These are phyloP conservation scores for Russula sp. DNA, from an alignment of 768 basidiomycete genomes.

Conservation along the genomic window DNA sequence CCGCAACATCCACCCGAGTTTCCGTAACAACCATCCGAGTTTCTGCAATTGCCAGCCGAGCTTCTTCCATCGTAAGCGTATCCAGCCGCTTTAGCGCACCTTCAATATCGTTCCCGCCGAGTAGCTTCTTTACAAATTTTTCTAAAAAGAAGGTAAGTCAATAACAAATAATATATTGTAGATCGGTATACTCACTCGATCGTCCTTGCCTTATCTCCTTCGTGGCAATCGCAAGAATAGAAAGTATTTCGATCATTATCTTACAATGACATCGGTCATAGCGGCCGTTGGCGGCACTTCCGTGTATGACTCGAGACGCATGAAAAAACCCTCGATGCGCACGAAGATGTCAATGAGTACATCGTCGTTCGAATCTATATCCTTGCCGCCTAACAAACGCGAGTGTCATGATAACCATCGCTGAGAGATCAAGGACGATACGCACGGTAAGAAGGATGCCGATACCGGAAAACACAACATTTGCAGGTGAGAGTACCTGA, in stretches of 20 bases:
- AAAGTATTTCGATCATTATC: constrained; percentile 2
- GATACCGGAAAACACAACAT: neutral
- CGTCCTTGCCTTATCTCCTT: neutral
- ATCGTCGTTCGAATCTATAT: neutral
- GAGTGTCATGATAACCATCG: neutral
- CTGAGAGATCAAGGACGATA: neutral
- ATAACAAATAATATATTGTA: no score
- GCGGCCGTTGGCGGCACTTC: neutral
- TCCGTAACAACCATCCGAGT: no score
- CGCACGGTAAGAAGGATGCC: constrained; percentile 11
- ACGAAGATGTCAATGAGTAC: constrained; percentile 6
- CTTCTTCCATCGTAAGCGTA: constrained; percentile 7
- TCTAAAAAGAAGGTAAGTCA: neutral
- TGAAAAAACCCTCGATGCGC: constrained; percentile 8
- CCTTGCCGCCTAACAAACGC: constrained; percentile 4
- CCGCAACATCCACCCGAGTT: no score
- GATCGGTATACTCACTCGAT: neutral
- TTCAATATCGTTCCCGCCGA: constrained; percentile 10
- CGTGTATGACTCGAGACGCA: constrained; percentile 7
- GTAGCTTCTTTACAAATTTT: neutral
- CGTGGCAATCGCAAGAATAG: constrained; percentile 4
- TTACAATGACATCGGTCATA: constrained; percentile 1
- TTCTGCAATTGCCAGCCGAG: constrained; percentile 4
- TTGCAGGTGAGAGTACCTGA: constrained; percentile 5
- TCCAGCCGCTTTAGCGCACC: neutral